These are phyloP conservation scores for Dryas drummondii DNA, from an alignment of 306 rosid species.

Conservation along the genomic window DNA sequence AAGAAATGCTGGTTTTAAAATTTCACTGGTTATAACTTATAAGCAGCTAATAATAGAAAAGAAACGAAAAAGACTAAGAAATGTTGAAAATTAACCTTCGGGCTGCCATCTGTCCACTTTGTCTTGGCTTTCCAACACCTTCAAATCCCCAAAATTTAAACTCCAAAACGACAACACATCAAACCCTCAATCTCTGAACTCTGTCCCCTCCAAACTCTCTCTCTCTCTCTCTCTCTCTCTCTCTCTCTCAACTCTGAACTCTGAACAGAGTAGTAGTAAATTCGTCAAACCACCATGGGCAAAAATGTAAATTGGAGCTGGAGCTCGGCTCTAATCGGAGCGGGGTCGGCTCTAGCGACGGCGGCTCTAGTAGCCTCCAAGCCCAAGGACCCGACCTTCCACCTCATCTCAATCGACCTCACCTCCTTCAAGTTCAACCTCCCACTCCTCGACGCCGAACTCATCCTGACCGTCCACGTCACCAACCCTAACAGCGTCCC, in stretches of 20 bases:
- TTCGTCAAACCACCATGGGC: slow-evolving; percentile 20
- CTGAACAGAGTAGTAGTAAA: not conserved
- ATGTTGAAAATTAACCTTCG: no score
- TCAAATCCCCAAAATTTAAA: not conserved
- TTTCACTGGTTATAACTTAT: no score
- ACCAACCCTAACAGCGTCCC: slow-evolving; percentile 82
- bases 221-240: no score
- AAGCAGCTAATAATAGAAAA: no score
- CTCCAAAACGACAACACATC: not conserved
- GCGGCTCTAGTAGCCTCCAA: slow-evolving; percentile 50
- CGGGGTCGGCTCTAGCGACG: slow-evolving; percentile 68
- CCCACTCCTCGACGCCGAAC: slow-evolving; percentile 67
- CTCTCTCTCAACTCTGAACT: not conserved
- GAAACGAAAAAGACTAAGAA: no score
- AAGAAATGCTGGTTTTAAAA: no score
- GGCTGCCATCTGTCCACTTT: not conserved
- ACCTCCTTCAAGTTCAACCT: slow-evolving; percentile 62
- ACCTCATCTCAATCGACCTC: slow-evolving; percentile 65
- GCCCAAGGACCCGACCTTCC: slow-evolving; percentile 86
- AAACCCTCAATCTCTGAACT: not conserved
- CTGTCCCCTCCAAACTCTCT: no score
- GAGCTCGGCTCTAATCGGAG: slow-evolving; percentile 70
- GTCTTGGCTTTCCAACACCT: not conserved
- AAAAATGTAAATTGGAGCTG: slow-evolving; percentile 57
- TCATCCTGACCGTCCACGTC: slow-evolving; percentile 75